A percentile compares a stretch with the other conserved stretches of the same genome.
Evolutionary conservation across 495 filamentous ascomycete species (phyloP).

Genomic region (Lepidopterella palustris): DNA sequence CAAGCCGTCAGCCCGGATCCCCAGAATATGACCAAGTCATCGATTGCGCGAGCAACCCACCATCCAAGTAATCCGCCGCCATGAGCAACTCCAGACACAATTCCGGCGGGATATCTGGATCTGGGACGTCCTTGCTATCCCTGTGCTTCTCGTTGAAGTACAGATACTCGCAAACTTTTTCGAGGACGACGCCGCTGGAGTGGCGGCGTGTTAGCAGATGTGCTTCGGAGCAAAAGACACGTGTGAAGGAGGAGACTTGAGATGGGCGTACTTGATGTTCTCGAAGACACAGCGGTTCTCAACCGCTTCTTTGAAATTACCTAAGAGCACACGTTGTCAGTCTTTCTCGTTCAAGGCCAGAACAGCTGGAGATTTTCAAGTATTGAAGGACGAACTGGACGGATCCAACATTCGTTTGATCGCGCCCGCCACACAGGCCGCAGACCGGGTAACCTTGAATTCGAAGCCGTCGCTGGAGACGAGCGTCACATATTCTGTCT

Average conservation of each 20-base stretch:
- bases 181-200: conserved; percentile 64
- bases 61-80: conserved; percentile 68
- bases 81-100: conserved; percentile 74
- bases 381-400: conserved; percentile 54
- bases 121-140: conserved; percentile 68
- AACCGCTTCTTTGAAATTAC: conserved; percentile 61
- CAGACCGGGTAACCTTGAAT: conserved; percentile 74
- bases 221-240: conserved; percentile 29
- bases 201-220: conserved; percentile 6
- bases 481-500: conserved; percentile 69
- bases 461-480: conserved; percentile 83
- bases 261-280: conserved; percentile 57
- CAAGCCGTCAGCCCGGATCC: not conserved
- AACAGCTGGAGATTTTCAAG: no score
- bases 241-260: not conserved
- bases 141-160: conserved; percentile 70
- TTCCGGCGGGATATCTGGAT: conserved; percentile 80
- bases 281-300: conserved; percentile 60
- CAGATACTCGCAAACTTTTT: conserved; percentile 35
- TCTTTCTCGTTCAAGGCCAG: no score
- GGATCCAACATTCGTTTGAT: conserved; percentile 84
- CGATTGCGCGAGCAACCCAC: no score
- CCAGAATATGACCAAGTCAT: no score
- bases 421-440: conserved; percentile 64
- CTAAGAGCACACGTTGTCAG: conserved; percentile 38